Percentiles rank a stretch among this genome's conserved stretches.
Conservation (phyloP, 2,329 filamentous ascomycete species). For the Alternaria ventricosa region DNA sequence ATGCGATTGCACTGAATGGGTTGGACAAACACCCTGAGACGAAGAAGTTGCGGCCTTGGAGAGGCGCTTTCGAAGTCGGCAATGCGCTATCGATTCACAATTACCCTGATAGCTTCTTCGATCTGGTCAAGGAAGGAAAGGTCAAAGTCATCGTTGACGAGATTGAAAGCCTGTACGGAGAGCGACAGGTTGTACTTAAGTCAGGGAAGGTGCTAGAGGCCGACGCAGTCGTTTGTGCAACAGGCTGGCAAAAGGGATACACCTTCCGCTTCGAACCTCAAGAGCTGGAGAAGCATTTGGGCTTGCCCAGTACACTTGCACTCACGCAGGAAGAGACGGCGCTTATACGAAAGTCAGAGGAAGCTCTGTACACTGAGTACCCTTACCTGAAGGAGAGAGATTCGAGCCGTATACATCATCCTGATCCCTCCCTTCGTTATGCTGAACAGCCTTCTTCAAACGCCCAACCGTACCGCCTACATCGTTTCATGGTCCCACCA, state of each 20-base stretch:
- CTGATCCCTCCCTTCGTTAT: constrained; percentile 25
- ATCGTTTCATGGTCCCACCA: constrained; percentile 54
- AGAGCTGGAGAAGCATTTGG: constrained; percentile 53
- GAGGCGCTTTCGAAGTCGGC: constrained; percentile 59
- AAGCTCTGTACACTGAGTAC: constrained; percentile 16
- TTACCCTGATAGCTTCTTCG: constrained; percentile 64
- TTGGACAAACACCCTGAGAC: constrained; percentile 54
- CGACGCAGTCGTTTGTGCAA: constrained; percentile 62
- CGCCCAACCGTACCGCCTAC: constrained; percentile 44
- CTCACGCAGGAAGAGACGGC: constrained; percentile 44
- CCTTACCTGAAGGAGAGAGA: constrained; percentile 28
- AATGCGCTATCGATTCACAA: constrained; percentile 66
- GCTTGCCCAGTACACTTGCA: constrained; percentile 51
- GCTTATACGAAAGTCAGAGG: constrained; percentile 39
- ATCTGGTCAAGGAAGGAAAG: constrained; percentile 60
- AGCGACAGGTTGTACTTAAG: constrained; percentile 56
- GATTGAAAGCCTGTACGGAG: constrained; percentile 55
- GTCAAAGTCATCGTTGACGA: constrained; percentile 64
- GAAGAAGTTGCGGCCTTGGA: constrained; percentile 52
- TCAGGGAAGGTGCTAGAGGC: constrained; percentile 53
- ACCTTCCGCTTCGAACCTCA: constrained; percentile 57
- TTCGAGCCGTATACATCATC: constrained; percentile 22
- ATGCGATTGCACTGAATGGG: constrained; percentile 57
- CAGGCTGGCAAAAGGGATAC: constrained; percentile 63
- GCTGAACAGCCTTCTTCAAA: constrained; percentile 10